Evolutionary conservation across 345 rosid species (phyloP).

Genomic region (Moringa oleifera): DNA sequence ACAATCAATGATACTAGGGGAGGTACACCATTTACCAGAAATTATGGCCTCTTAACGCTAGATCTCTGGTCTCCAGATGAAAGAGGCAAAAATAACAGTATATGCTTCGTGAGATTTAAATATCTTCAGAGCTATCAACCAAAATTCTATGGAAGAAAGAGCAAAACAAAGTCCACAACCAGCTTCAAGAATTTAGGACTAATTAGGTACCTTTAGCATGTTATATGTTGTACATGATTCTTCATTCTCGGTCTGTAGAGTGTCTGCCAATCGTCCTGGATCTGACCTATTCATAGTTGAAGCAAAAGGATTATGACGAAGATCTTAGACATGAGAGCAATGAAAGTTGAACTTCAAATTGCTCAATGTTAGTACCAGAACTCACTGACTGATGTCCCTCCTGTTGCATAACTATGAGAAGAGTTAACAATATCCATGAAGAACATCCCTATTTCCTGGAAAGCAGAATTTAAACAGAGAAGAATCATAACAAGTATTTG

Average conservation of each 20-base stretch:
- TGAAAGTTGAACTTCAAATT: not conserved
- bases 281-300: constrained; percentile 49
- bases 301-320: constrained; percentile 7
- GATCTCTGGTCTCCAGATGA: not conserved
- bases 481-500: constrained; percentile 1
- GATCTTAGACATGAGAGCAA: constrained; percentile 8
- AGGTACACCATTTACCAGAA: not conserved
- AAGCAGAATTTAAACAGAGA: constrained; percentile 18
- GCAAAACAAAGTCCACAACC: not conserved
- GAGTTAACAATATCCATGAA: constrained; percentile 85
- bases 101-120: not conserved
- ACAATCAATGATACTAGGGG: too few species aligned
- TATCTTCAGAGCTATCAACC: not conserved
- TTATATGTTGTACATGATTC: constrained; percentile 96
- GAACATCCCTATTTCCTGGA: constrained; percentile 60
- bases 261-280: constrained; percentile 71
- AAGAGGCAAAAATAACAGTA: not conserved
- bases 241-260: constrained; percentile 61
- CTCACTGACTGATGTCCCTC: constrained; percentile 78
- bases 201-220: constrained; percentile 70
- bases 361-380: constrained; percentile 58
- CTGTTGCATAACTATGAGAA: constrained; percentile 89
- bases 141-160: not conserved
- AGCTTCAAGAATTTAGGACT: not conserved
- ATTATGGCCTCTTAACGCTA: too few species aligned